These are phyloP conservation scores for Paraphoma sp. DNA, from an alignment of 2,329 filamentous ascomycete species.

Conservation along the genomic window DNA sequence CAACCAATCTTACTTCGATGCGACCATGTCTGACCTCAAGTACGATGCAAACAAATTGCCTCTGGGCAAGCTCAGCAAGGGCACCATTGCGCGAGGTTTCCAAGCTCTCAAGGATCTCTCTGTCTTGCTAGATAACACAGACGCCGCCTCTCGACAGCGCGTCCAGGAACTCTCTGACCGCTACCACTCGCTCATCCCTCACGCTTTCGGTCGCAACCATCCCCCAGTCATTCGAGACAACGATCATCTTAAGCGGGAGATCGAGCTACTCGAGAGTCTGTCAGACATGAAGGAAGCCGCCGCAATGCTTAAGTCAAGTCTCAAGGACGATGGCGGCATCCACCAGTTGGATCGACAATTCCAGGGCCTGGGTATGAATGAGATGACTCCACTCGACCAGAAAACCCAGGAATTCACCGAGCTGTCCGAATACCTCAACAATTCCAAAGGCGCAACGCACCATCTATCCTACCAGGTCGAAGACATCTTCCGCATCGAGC, in stretches of 20 bases:
- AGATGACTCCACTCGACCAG: constrained; percentile 74
- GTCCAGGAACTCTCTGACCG: constrained; percentile 73
- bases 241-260: constrained; percentile 71
- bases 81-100: constrained; percentile 77
- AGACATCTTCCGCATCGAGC: constrained; percentile 83
- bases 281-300: constrained; percentile 85
- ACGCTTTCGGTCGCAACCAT: constrained; percentile 75
- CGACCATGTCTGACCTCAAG: constrained; percentile 70
- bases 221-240: constrained; percentile 71
- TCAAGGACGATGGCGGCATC: constrained; percentile 57
- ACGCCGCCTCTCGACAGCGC: constrained; percentile 56
- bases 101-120: constrained; percentile 78
- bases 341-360: constrained; percentile 77
- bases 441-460: constrained; percentile 73
- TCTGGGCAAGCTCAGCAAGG: constrained; percentile 82
- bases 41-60: constrained; percentile 80
- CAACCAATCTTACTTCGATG: constrained; percentile 74
- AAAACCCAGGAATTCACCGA: constrained; percentile 68
- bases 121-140: constrained; percentile 65
- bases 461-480: constrained; percentile 65
- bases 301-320: constrained; percentile 74
- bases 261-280: constrained; percentile 80
- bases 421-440: constrained; percentile 70
- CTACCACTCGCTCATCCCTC: constrained; percentile 84
- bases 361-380: constrained; percentile 71